Percentiles rank a stretch among this genome's conserved stretches.
These are phyloP conservation scores for Fusarium bulbicola DNA, from an alignment of 2,329 filamentous ascomycete species.

Conservation along the genomic window DNA sequence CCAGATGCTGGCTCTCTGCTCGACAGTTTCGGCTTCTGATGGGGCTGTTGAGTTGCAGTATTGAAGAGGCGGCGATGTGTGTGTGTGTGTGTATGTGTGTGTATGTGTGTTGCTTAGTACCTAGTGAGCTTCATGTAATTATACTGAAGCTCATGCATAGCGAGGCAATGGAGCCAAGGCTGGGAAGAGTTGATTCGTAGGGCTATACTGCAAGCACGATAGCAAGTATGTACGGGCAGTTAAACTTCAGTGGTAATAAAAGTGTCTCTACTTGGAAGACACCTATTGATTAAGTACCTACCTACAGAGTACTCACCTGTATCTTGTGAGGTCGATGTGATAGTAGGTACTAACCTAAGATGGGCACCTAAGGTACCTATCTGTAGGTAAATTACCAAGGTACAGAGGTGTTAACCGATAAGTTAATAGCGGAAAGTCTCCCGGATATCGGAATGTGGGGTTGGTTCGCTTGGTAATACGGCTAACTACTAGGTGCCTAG, in stretches of 20 bases:
- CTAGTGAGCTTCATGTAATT: neutral
- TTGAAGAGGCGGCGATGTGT: neutral
- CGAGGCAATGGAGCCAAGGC: neutral
- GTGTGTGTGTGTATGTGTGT: too few species aligned
- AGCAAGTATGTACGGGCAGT: neutral
- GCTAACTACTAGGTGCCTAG: neutral
- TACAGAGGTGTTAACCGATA: neutral
- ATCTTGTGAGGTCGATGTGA: neutral
- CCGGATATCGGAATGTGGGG: conserved; percentile 4
- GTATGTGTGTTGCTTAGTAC: neutral
- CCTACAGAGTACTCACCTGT: neutral
- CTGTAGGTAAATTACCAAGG: too few species aligned
- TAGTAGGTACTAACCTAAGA: neutral
- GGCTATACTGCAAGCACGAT: neutral
- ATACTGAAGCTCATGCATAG: neutral
- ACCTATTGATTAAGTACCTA: neutral
- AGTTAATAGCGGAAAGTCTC: neutral
- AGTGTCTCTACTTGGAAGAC: neutral
- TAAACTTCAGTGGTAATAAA: neutral
- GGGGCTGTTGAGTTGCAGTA: neutral
- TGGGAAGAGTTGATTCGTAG: neutral
- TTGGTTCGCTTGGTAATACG: neutral
- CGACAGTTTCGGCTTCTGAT: conserved; percentile 90
- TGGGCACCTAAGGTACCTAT: neutral
- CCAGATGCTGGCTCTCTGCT: conserved; percentile 89